Evolutionary conservation across 2,329 filamentous ascomycete genomes (phyloP).

Genomic region (Cadophora gregata): DNA sequence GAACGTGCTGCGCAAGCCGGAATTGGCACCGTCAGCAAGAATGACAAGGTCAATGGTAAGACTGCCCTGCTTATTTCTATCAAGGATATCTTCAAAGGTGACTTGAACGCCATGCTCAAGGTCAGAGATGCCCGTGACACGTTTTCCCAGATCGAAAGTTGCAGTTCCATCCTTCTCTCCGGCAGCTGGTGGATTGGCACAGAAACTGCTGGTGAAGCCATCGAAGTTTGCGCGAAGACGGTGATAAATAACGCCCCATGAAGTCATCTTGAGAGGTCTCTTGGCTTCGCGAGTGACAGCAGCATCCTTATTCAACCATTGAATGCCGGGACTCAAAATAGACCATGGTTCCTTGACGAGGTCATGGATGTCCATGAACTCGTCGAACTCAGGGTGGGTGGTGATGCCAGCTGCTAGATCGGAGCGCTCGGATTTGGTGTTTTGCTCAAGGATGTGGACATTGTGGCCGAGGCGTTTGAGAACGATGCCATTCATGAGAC

Average conservation of each 20-base stretch:
- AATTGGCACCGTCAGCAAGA: conserved; percentile 33
- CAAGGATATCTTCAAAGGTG: neutral
- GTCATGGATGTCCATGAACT: conserved; percentile 25
- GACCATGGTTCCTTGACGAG: conserved; percentile 1
- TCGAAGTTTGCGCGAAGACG: conserved; percentile 34
- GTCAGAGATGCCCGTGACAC: conserved; percentile 18
- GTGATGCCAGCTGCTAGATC: conserved; percentile 30
- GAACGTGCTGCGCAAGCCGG: conserved; percentile 24
- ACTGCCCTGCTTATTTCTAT: neutral
- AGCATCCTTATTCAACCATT: conserved; percentile 21
- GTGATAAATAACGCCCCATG: conserved; percentile 32
- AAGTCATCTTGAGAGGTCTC: conserved; percentile 23
- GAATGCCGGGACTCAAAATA: conserved; percentile 1
- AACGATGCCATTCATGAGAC: conserved; percentile 30
- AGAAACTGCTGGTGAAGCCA: conserved; percentile 29
- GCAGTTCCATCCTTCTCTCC: conserved; percentile 28
- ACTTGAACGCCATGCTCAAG: conserved; percentile 10
- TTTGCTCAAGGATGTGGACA: conserved; percentile 32
- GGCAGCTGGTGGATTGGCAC: conserved; percentile 4
- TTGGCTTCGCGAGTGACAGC: conserved; percentile 11
- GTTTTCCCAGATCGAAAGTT: conserved; percentile 25
- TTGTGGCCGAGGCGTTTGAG: conserved; percentile 33
- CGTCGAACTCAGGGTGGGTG: conserved; percentile 19
- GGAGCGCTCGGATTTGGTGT: conserved; percentile 13
- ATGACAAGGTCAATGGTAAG: conserved; percentile 27